A percentile compares a stretch with the other conserved stretches of the same genome.
These are phyloP conservation scores for Leavenworthia alabamica DNA, from an alignment of 345 rosid species.

Conservation along the genomic window DNA sequence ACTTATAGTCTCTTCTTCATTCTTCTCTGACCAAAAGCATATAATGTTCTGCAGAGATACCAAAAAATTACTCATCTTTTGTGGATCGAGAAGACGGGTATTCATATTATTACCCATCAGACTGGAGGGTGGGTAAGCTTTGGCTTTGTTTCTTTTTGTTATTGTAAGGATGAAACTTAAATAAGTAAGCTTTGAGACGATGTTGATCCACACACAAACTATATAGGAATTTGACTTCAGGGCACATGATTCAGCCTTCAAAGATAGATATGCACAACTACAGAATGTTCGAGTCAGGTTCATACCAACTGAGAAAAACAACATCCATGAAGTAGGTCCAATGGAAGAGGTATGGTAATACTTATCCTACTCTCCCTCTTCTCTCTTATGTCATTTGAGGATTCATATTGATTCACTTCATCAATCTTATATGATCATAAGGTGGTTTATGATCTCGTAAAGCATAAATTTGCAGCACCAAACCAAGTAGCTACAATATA, in stretches of 20 bases:
- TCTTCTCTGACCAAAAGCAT: background rate
- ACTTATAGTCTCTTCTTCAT: background rate
- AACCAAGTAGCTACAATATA: slow-evolving; percentile 55
- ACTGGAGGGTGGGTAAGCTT: slow-evolving; percentile 83
- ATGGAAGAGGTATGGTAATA: slow-evolving; percentile 54
- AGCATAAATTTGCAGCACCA: slow-evolving; percentile 59
- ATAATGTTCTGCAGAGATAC: slow-evolving; percentile 45
- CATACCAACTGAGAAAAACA: slow-evolving; percentile 67
- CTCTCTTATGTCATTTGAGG: background rate
- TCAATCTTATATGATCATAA: slow-evolving; percentile 19
- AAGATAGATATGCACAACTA: slow-evolving; percentile 62
- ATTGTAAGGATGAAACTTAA: background rate
- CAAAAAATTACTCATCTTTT: slow-evolving; percentile 50
- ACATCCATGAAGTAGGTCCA: slow-evolving; percentile 77
- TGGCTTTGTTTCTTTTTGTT: background rate
- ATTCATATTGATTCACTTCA: background rate
- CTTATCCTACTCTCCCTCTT: background rate
- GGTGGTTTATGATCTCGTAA: slow-evolving; percentile 58
- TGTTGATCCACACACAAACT: background rate
- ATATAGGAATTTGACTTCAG: slow-evolving; percentile 69
- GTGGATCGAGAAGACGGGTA: slow-evolving; percentile 68
- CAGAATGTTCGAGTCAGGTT: slow-evolving; percentile 83
- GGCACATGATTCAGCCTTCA: slow-evolving; percentile 89
- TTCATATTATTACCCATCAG: slow-evolving; percentile 78
- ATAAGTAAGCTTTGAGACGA: background rate